Evolutionary conservation across 805 yeast species (phyloP), one percentile per base, ranked within the genome.

Genomic region (Kodamaea restingae): DNA sequence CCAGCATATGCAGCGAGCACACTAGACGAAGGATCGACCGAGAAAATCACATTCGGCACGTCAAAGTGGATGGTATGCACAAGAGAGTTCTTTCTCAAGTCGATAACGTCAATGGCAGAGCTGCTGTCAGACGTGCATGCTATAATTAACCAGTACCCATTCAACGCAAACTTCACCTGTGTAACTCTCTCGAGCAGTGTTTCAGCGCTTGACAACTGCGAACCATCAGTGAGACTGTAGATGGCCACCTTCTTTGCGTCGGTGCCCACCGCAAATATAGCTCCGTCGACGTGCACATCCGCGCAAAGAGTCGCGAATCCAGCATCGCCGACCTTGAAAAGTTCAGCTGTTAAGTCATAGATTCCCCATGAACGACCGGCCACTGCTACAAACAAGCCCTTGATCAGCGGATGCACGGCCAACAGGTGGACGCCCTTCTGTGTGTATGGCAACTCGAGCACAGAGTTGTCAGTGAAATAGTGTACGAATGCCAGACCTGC

Each of bases 101-200:
- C 80, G 60, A 77, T 61, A 2, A 78, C 52, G 15, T 67, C 69
- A 7, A 75, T 41, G 4, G 47, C 31, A 15, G 53, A 45, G 7
- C 40, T 50, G 0, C 47, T 46, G 14, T 51, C 61, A 3, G 50
- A 37, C 3, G 52, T 38, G 6, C 58, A 48, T 7, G 56, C 50
- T 2, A 60, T 71, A 32, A 73, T 53, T 14, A 83, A 52, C 74
- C 82, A 79, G 54, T 77, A 80, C 1, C 91, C 91, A 51, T 83
- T 83, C 20, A 66, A 61, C 2, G 81, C 83, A 58, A 80, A 81
- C 30, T 55, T 50, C 9, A 80, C 40, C n/a, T 60, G 55, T 4
- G 55, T 45, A 7, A 74, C 60, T 1, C 38, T 26, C 1, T 47
- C 41, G 25, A 48, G 46, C n/a, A 50, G 53, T 1, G 56, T 46